phyloP scores from a whole-genome alignment of 2,329 filamentous ascomycete species.

The Neonectria ditissima region DNA sequence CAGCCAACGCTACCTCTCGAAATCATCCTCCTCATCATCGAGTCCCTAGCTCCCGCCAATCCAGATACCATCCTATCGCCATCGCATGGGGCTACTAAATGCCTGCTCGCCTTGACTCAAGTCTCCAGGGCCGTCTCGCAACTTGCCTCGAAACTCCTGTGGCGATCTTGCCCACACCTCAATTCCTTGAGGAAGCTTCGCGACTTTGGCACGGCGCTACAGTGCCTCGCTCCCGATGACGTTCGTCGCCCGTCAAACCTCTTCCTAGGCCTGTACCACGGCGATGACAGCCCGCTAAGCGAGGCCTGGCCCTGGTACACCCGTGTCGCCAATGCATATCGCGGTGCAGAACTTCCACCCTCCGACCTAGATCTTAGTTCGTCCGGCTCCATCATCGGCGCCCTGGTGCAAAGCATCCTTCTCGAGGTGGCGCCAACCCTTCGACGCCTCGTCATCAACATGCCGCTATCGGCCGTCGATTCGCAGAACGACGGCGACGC shows the following conservation, averaged over 20 bases:
- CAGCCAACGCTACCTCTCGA: constrained; percentile 5
- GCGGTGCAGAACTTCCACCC: neutral
- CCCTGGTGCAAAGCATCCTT: constrained; percentile 9
- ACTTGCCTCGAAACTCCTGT: constrained; percentile 18
- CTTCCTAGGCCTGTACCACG: constrained; percentile 17
- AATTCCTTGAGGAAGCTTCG: constrained; percentile 7
- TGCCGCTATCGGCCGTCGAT: constrained; percentile 15
- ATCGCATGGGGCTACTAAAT: constrained; percentile 18
- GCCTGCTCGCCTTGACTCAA: constrained; percentile 19
- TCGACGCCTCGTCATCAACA: constrained; percentile 16
- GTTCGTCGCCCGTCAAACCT: constrained; percentile 13
- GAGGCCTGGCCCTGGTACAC: constrained; percentile 11
- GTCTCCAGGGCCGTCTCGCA: constrained; percentile 16
- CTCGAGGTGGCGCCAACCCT: constrained; percentile 9
- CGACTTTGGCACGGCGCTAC: constrained; percentile 12
- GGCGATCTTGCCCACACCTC: constrained; percentile 19
- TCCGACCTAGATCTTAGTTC: neutral
- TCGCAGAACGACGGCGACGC: neutral
- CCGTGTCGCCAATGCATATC: neutral
- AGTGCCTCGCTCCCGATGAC: constrained; percentile 16
- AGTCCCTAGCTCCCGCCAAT: constrained; percentile 16
- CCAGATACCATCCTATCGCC: constrained; percentile 19
- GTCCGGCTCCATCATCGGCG: constrained; percentile 4
- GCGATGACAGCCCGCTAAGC: neutral
- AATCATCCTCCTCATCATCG: constrained; percentile 11